Evolutionary conservation across 345 rosid genomes (phyloP).

Genomic region (Hibiscus syriacus): DNA sequence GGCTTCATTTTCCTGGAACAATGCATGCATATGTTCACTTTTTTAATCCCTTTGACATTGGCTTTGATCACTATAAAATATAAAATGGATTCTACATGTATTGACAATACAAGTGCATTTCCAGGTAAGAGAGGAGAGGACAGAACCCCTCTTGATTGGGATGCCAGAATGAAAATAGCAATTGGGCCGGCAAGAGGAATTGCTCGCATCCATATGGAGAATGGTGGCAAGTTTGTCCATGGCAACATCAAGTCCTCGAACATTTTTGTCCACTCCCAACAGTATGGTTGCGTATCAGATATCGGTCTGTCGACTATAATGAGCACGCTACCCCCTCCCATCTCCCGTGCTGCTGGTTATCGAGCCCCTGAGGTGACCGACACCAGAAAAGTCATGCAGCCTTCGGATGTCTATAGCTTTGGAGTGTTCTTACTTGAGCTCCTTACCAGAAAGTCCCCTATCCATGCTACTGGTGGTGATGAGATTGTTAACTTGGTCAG

Average conservation of each 20-base stretch:
- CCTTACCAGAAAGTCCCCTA: neutral
- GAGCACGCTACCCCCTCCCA: neutral
- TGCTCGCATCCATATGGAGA: conserved; percentile 42
- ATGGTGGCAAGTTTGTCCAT: neutral
- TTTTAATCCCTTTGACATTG: neutral
- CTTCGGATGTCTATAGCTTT: neutral
- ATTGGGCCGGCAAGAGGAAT: conserved; percentile 88
- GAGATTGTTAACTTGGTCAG: neutral
- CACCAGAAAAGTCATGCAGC: neutral
- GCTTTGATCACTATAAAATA: neutral
- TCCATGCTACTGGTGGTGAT: neutral
- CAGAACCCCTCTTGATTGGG: conserved; percentile 68
- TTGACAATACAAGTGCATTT: neutral
- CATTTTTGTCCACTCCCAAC: neutral
- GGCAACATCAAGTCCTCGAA: neutral
- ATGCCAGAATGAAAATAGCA: conserved; percentile 67
- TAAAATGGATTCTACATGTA: neutral
- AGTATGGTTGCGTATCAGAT: neutral
- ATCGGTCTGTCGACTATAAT: neutral
- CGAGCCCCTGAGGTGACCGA: neutral
- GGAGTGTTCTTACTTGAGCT: neutral
- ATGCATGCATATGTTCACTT: neutral
- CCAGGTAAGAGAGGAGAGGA: conserved; percentile 70
- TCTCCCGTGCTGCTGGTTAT: neutral
- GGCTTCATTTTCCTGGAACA: neutral